These are phyloP conservation scores for Fonsecaea erecta DNA, from an alignment of 2,329 filamentous ascomycete genomes.

Conservation along the genomic window DNA sequence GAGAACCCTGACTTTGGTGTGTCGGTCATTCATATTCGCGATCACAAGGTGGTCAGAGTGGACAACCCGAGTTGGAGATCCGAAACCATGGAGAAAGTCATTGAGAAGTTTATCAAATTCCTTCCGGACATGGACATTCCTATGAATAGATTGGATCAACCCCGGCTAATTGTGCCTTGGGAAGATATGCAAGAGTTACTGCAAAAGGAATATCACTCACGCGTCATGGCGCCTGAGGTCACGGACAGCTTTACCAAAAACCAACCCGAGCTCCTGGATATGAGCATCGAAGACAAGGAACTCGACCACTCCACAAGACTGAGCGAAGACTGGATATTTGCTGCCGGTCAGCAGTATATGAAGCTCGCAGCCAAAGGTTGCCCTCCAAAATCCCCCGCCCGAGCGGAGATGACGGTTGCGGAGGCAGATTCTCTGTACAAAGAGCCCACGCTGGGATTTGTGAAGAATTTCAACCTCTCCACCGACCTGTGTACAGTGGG, in stretches of 20 bases:
- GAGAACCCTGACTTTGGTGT: conserved; percentile 39
- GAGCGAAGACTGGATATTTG: conserved; percentile 56
- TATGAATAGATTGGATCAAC: conserved; percentile 68
- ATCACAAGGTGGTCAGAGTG: conserved; percentile 44
- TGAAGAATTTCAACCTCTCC: conserved; percentile 65
- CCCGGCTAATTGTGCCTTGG: conserved; percentile 65
- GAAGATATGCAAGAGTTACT: conserved; percentile 61
- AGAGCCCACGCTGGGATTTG: conserved; percentile 60
- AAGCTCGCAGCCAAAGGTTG: conserved; percentile 62
- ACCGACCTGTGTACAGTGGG: conserved; percentile 69
- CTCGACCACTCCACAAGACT: conserved; percentile 34
- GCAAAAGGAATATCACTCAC: conserved; percentile 52
- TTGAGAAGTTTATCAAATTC: conserved; percentile 57
- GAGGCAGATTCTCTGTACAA: conserved; percentile 36
- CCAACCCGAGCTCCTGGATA: conserved; percentile 42
- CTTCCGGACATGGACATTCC: conserved; percentile 70
- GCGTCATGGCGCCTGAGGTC: conserved; percentile 51
- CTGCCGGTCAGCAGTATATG: conserved; percentile 62
- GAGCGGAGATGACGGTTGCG: conserved; percentile 52
- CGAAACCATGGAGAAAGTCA: conserved; percentile 50
- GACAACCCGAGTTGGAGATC: conserved; percentile 49
- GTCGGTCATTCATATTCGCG: conserved; percentile 43
- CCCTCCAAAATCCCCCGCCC: conserved; percentile 62
- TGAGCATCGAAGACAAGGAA: conserved; percentile 31
- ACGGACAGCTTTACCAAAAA: conserved; percentile 52